Conservation (phyloP, 768 basidiomycete genomes). For the Flagelloscypha sp. region DNA sequence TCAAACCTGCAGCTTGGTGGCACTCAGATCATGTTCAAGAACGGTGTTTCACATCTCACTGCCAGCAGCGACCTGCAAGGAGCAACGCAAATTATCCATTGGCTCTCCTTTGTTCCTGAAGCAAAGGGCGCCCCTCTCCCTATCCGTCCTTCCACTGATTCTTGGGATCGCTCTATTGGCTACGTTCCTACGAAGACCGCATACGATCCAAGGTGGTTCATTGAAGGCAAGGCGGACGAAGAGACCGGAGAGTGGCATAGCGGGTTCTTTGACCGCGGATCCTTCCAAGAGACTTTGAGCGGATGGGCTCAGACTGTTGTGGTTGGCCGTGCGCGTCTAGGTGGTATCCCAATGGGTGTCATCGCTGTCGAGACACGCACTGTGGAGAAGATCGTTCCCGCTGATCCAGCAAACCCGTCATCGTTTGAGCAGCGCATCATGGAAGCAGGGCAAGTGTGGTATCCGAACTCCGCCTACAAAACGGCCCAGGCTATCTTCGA, state of each 20-base stretch:
- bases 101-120: conserved; percentile 91
- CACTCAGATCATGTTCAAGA: conserved; percentile 99
- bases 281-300: conserved; percentile 97
- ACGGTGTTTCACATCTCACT: conserved; percentile 95
- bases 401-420: conserved; percentile 93
- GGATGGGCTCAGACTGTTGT: conserved; percentile 99
- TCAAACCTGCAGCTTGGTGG: conserved; percentile 98
- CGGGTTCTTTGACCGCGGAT: conserved; percentile 95
- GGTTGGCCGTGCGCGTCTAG: conserved; percentile 90
- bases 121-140: conserved; percentile 75
- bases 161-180: conserved; percentile 88
- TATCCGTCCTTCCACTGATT: conserved; percentile 60
- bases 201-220: conserved; percentile 97
- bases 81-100: conserved; percentile 86
- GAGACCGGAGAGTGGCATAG: conserved; percentile 63
- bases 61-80: conserved; percentile 95
- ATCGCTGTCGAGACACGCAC: conserved; percentile 98
- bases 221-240: conserved; percentile 90
- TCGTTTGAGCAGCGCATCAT: conserved; percentile 97
- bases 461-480: conserved; percentile 98
- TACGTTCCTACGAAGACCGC: conserved; percentile 89
- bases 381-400: conserved; percentile 92
- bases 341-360: conserved; percentile 95
- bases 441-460: conserved; percentile 99
- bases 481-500: conserved; percentile 99